phyloP scores from a whole-genome alignment of 208 protist genomes.

The Crithidia brevicula region DNA sequence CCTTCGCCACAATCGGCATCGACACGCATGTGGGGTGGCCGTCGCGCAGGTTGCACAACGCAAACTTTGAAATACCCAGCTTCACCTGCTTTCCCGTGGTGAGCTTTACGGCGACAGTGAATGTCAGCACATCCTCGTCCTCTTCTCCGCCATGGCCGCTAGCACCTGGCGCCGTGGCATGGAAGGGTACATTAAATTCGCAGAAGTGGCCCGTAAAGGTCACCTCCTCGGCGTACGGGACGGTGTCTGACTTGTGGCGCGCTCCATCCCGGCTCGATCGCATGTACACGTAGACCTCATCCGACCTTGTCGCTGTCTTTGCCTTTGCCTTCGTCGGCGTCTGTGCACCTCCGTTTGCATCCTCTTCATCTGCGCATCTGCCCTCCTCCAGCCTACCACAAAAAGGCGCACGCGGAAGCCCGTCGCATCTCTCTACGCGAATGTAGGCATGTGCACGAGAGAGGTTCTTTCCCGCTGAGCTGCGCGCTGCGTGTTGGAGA shows the following conservation, averaged over 20 bases:
- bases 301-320: neutral
- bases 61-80: constrained; percentile 42
- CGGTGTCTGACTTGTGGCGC: constrained; percentile 23
- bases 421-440: constrained; percentile 10
- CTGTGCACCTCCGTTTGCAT: neutral
- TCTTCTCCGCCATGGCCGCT: neutral
- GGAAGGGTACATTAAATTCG: neutral
- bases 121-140: constrained; percentile 26
- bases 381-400: no score
- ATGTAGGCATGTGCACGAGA: neutral
- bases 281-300: constrained; percentile 19
- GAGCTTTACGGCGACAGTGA: constrained; percentile 38
- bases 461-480: neutral
- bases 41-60: constrained; percentile 24
- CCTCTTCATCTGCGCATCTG: neutral
- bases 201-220: neutral
- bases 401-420: constrained; percentile 2
- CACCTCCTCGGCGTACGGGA: constrained; percentile 3
- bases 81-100: constrained; percentile 29
- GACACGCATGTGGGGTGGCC: constrained; percentile 4
- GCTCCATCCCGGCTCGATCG: neutral
- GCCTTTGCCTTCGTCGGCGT: neutral
- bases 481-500: neutral
- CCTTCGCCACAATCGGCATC: constrained; percentile 40
- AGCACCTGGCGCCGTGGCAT: neutral